Evolutionary conservation across 2,329 filamentous ascomycete genomes (phyloP), one percentile per base, ranked within the genome.

Genomic region (Ceratocystis colombiana): DNA sequence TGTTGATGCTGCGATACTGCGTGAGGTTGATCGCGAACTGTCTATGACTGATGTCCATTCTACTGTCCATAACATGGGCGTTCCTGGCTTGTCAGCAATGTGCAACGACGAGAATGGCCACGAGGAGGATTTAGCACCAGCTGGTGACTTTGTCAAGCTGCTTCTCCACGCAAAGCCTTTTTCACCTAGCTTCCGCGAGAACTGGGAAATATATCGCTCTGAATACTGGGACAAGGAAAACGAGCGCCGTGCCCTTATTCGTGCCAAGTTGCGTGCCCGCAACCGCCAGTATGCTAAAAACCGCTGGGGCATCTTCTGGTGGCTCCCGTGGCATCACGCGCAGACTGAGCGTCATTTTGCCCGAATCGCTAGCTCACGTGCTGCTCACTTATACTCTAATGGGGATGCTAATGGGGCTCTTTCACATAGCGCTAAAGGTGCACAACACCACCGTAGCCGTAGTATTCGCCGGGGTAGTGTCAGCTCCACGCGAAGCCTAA

Each of bases 221-320:
- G 92, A 96, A 68, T 99, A 96, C 76, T 99, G 94, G 94, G 93
- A 96, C 71, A 87, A 87, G 68, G 94, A 99, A 75, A 99, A 99
- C 73, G 90, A 96, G 74, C 86, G 93, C 1, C 85, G 94, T 12
- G 83, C 87, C 2, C 77, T 88, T 67, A 78, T 96, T 28, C 82
- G 90, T 53, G 73, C 81, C 55, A 88, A 88, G 72, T 78, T 96
- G 62, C 83, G 85, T 69, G 82, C 85, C 64, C 82, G 84, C 41
- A 86, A 92, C 71, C 80, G 82, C 20, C 84, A 87, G 68, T 77
- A 89, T 48, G 86, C 87, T 12, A 85, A 84, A 72, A 79, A 86
- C 71, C 80, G 86, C 68, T 85, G 87, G 64, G 84, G 87, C 25
- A 89, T 87, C 86, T 78, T 95, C 45, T 95, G 90, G 90, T 95